Percentiles rank a stretch among this genome's conserved stretches.
These are phyloP conservation scores for Aspergillus viridinutans DNA, from an alignment of 2,329 filamentous ascomycete species.

Conservation along the genomic window DNA sequence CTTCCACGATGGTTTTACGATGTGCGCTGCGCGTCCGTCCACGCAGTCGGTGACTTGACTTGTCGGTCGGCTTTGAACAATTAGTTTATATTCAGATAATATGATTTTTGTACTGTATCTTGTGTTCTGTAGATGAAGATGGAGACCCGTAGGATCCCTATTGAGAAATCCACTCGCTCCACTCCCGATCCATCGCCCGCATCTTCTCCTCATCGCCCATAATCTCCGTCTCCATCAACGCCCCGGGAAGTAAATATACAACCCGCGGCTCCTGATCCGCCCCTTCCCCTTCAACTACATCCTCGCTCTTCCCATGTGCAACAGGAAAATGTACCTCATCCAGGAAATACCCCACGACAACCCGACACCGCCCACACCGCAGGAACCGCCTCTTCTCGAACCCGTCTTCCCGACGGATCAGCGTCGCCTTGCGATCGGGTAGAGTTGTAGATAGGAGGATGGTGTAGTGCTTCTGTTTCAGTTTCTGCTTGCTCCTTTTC, in stretches of 20 bases:
- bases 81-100: neutral
- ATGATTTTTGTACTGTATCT: constrained; percentile 4
- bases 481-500: constrained; percentile 14
- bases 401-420: constrained; percentile 57
- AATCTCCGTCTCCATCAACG: constrained; percentile 54
- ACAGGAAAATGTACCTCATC: constrained; percentile 47
- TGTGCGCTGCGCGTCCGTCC: neutral
- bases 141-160: neutral
- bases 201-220: constrained; percentile 43
- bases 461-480: constrained; percentile 37
- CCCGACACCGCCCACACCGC: constrained; percentile 57
- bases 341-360: constrained; percentile 61
- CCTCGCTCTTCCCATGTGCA: constrained; percentile 1
- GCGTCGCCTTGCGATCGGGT: constrained; percentile 45
- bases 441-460: constrained; percentile 50
- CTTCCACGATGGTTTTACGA: constrained; percentile 4
- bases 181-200: constrained; percentile 31
- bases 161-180: constrained; percentile 27
- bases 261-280: constrained; percentile 35
- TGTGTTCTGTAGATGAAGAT: neutral
- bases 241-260: constrained; percentile 59
- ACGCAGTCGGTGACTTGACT: neutral
- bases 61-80: neutral
- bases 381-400: constrained; percentile 63
- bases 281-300: neutral